Conservation (phyloP, 2,329 filamentous ascomycete species). For the Phialocephala sp. region DNA sequence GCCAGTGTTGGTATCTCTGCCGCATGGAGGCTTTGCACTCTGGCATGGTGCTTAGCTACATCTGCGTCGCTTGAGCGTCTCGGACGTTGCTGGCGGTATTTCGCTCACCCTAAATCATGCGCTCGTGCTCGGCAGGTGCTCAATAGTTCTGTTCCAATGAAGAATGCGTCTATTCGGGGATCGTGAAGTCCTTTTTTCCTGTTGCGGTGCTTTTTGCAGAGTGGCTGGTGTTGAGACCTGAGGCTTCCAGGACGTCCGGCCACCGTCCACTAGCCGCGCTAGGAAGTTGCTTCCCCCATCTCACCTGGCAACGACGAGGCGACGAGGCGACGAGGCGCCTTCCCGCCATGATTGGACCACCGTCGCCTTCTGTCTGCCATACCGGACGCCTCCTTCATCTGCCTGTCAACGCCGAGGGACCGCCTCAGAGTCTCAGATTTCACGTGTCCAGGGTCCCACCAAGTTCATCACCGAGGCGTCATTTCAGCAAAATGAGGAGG, state of each 20-base stretch:
- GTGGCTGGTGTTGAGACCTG: background rate
- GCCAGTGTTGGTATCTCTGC: background rate
- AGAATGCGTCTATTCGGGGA: background rate
- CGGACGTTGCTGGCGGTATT: background rate
- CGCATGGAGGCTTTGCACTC: background rate
- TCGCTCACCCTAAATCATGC: background rate
- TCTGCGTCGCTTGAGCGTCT: background rate
- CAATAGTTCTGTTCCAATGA: background rate
- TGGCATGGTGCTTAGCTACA: background rate
- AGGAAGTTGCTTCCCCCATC: background rate
- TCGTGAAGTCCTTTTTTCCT: background rate
- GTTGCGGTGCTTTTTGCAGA: background rate
- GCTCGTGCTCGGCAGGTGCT: background rate
- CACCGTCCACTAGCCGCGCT: background rate
- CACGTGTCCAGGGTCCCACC: background rate
- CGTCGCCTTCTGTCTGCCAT: background rate
- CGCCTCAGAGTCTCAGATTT: background rate
- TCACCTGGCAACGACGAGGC: background rate
- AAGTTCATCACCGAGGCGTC: background rate
- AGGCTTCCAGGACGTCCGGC: background rate
- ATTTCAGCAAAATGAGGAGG: constrained; percentile 1
- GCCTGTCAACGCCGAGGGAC: background rate
- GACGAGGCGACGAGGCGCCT: background rate
- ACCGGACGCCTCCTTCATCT: background rate
- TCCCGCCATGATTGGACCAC: no score